Percentiles rank a stretch among this genome's conserved stretches.
These are phyloP conservation scores for Kodamaea neixiangensis DNA, from an alignment of 805 yeast species.

Conservation along the genomic window DNA sequence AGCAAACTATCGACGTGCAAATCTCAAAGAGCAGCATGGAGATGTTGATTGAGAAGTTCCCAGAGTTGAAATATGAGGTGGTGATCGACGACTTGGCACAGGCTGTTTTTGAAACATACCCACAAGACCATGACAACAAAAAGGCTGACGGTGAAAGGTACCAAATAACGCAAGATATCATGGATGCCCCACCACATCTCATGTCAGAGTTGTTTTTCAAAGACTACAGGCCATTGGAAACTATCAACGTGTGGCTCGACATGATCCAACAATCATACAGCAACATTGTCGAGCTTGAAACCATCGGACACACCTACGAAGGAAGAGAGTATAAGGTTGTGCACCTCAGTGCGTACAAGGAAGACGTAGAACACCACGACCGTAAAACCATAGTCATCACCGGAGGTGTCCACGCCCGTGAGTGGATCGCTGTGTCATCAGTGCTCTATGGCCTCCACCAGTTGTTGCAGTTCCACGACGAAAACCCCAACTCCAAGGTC, in stretches of 20 bases:
- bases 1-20: conserved; percentile 50
- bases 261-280: conserved; percentile 63
- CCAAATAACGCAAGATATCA: conserved; percentile 12
- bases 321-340: conserved; percentile 70
- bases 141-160: conserved; percentile 5
- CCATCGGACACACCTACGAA: conserved; percentile 75
- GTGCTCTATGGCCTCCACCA: conserved; percentile 56
- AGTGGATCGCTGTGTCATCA: conserved; percentile 80
- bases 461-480: conserved; percentile 31
- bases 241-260: conserved; percentile 74
- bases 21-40: conserved; percentile 21
- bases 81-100: conserved; percentile 60
- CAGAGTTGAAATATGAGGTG: conserved; percentile 34
- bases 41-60: conserved; percentile 22
- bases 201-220: conserved; percentile 62
- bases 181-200: conserved; percentile 15
- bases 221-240: conserved; percentile 64
- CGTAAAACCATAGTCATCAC: conserved; percentile 71
- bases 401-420: conserved; percentile 88
- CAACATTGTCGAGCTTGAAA: conserved; percentile 58
- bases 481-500: conserved; percentile 39
- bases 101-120: conserved; percentile 56
- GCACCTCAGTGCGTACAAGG: conserved; percentile 54
- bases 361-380: conserved; percentile 33
- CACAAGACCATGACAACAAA: conserved; percentile 24